Conservation (phyloP, 2,329 filamentous ascomycete species). For the Neonectria hederae region DNA sequence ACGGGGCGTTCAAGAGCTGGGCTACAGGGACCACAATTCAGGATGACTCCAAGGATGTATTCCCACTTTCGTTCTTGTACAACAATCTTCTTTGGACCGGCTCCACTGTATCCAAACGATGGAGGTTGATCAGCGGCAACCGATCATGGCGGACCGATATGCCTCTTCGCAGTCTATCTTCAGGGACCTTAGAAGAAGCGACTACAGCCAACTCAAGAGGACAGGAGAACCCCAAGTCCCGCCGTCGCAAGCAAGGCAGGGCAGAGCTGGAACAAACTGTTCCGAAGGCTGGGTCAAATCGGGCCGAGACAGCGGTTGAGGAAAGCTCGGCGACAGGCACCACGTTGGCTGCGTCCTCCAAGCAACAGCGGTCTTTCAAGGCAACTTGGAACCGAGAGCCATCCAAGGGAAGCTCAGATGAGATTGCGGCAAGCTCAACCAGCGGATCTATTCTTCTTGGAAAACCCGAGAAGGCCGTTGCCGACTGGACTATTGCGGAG, state of each 20-base stretch:
- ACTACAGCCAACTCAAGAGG: background rate
- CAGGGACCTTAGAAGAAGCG: background rate
- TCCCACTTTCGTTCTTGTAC: slow-evolving; percentile 52
- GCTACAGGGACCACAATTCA: slow-evolving; percentile 52
- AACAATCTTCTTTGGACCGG: slow-evolving; percentile 50
- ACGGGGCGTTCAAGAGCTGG: slow-evolving; percentile 53
- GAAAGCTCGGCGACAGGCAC: background rate
- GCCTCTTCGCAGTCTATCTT: slow-evolving; percentile 6
- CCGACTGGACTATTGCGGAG: slow-evolving; percentile 47
- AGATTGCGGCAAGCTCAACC: slow-evolving; percentile 41
- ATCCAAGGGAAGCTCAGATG: slow-evolving; percentile 40
- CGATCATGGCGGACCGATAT: slow-evolving; percentile 43
- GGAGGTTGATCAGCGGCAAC: slow-evolving; percentile 54
- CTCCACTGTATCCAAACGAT: slow-evolving; percentile 50
- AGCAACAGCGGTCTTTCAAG: background rate
- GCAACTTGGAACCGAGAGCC: slow-evolving; percentile 12
- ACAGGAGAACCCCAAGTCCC: background rate
- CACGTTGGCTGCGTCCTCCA: slow-evolving; percentile 6
- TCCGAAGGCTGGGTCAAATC: background rate
- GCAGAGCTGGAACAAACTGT: background rate
- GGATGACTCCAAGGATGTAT: slow-evolving; percentile 56
- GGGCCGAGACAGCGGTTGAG: background rate
- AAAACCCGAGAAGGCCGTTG: slow-evolving; percentile 46
- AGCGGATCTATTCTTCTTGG: slow-evolving; percentile 43
- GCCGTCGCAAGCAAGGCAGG: background rate